Conservation (phyloP, 1,284 basidiomycete species). For the Cryptococcus sp. region DNA sequence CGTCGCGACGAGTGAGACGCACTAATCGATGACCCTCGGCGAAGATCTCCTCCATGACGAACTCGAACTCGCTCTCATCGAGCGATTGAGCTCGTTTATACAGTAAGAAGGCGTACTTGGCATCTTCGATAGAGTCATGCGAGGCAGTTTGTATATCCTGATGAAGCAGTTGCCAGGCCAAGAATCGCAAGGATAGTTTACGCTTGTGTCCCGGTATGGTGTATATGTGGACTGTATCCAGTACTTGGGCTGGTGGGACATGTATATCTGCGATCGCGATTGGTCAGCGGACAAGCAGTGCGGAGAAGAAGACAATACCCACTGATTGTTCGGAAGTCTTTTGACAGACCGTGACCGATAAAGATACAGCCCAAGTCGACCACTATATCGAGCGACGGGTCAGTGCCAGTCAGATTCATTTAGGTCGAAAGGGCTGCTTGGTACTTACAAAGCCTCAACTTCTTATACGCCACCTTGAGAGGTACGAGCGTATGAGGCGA, state of each 20-base stretch:
- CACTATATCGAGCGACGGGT: slow-evolving; percentile 52
- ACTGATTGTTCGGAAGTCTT: slow-evolving; percentile 99
- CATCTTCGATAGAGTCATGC: slow-evolving; percentile 97
- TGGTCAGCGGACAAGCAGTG: neutral
- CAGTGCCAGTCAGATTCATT: no score
- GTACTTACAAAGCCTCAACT: slow-evolving; percentile 69
- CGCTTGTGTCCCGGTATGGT: slow-evolving; percentile 79
- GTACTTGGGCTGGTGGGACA: slow-evolving; percentile 91
- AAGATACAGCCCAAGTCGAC: slow-evolving; percentile 96
- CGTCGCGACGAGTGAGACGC: slow-evolving; percentile 12
- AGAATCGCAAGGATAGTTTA: slow-evolving; percentile 87
- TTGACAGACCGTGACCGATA: slow-evolving; percentile 97
- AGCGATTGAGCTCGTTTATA: slow-evolving; percentile 81
- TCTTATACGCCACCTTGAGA: slow-evolving; percentile 95
- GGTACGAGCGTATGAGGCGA: slow-evolving; percentile 90
- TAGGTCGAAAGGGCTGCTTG: no score
- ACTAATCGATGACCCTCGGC: slow-evolving; percentile 57
- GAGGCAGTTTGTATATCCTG: slow-evolving; percentile 90
- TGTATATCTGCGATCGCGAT: slow-evolving; percentile 71
- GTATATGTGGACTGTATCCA: slow-evolving; percentile 95
- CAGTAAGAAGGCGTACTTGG: slow-evolving; percentile 79
- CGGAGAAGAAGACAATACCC: slow-evolving; percentile 44
- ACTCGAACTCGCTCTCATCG: slow-evolving; percentile 70
- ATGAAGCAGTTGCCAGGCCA: slow-evolving; percentile 88
- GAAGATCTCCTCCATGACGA: slow-evolving; percentile 75